Evolutionary conservation across 768 basidiomycete species (phyloP).

Genomic region (Phanerochaete carnosa): DNA sequence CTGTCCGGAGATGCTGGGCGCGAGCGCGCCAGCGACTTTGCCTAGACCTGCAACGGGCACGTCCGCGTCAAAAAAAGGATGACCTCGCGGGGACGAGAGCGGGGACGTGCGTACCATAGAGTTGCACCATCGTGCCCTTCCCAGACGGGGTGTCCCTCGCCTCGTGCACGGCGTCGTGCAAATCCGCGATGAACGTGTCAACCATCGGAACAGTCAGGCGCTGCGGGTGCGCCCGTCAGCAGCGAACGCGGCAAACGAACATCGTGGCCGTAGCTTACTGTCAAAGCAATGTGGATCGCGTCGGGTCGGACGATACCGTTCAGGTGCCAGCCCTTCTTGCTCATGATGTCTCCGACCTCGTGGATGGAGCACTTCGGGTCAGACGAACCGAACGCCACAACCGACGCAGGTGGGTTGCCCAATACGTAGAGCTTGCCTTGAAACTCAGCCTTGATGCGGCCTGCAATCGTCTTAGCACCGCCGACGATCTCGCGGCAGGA

Average conservation of each 20-base stretch:
- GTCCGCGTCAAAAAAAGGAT: background rate
- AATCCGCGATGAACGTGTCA: slow-evolving; percentile 79
- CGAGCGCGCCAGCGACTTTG: slow-evolving; percentile 69
- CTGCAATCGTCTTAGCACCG: slow-evolving; percentile 66
- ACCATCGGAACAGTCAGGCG: slow-evolving; percentile 73
- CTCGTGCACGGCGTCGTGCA: slow-evolving; percentile 73
- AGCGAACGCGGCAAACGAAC: background rate
- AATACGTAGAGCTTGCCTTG: slow-evolving; percentile 87
- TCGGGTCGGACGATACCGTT: slow-evolving; percentile 78
- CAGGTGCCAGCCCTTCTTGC: slow-evolving; percentile 85
- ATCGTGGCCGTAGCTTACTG: slow-evolving; percentile 47
- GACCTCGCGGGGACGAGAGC: background rate
- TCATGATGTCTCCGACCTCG: slow-evolving; percentile 89
- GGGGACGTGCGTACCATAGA: slow-evolving; percentile 66
- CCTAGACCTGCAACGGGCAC: slow-evolving; percentile 60
- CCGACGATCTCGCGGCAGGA: slow-evolving; percentile 84
- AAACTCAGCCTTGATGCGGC: slow-evolving; percentile 51
- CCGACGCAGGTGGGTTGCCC: slow-evolving; percentile 85
- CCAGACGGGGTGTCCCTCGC: slow-evolving; percentile 64
- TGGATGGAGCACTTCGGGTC: slow-evolving; percentile 65
- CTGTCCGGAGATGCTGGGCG: slow-evolving; percentile 74
- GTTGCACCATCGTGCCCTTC: slow-evolving; percentile 83
- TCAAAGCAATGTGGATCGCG: slow-evolving; percentile 91
- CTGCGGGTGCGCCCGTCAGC: slow-evolving; percentile 33
- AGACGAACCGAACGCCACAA: slow-evolving; percentile 81